Base-by-base conservation (phyloP, 108 stramenopile species). In the Cyclotella atomus region DNA sequence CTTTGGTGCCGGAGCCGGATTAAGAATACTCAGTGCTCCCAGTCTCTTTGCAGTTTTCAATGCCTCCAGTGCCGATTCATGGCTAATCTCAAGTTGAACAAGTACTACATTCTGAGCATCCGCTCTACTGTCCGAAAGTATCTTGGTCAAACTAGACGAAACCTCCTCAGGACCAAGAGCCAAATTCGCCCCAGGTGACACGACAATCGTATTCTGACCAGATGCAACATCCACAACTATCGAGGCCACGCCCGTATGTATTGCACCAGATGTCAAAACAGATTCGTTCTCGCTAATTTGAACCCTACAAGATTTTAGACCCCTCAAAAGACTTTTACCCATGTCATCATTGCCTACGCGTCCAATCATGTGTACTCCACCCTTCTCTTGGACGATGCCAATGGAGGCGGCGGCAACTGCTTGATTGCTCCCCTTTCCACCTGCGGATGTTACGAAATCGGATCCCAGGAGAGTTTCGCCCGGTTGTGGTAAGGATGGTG, bases 401-500 rank as follows among this genome's bases (percentile, higher is more conserved):
- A 95, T 71, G 21, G 76, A 75, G 14, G 93, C 83, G 0, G 97
- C 95, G 19, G 92, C 92, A 2, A 95, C 89, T 5, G 94, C 95
- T 81, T 97, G 93, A 71, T 97, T 97, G 25, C 90, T 91, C 24
- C 97, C 97, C 67, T 97, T 97, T 19, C 97, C 97, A 21, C 97
- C 97, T 65, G 86, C 81, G 28, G 83, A 69, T 14, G 82, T 86
- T 8, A 78, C 73, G 67, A 95, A 97, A 47, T 83, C 74, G 12
- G 76, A 68, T 41, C 95, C 95, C 45, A 91, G 86, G 41, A 97
- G 70, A 0, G 97, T 97, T 76, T 96, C 87, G 4, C 97, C 97
- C 24, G 88, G 70, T 1, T 47, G 64, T 9, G 91, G 94, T 3
- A 92, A 19, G 17, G 75, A 66, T 9, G 46, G 43, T 15, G 89